Base-by-base conservation (phyloP, 2,329 filamentous ascomycete species). In the Cercospora sp. region DNA sequence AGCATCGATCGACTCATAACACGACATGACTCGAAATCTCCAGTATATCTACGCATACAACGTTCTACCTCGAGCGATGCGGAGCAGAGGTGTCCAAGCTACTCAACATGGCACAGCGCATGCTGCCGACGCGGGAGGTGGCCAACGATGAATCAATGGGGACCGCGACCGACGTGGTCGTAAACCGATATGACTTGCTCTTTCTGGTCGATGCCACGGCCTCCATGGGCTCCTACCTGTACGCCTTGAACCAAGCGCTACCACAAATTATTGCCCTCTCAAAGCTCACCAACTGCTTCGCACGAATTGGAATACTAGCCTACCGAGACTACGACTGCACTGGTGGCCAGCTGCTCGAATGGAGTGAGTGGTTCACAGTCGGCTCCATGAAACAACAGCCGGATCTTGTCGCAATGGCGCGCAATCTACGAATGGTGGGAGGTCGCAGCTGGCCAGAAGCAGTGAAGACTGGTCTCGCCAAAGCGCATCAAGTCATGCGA, bases 181-280 rank as follows among this genome's bases (percentile, higher is more conserved):
- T 9, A 1, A 5, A 63, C 32, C 49, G 51, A n/a, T 67, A 63
- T 32, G 69, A 70, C 40, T 66, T 68, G 21, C 69, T 70, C 21
- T 68, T 68, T 24, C 63, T 68, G n/a, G 69, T 68, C 24, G 69
- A 70, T 53, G 69, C 66, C 16, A 70, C 69, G 5, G 59, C 63
- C 24, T 70, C 69, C 16, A 70, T 70, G 69, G 45, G 51, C 2
- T 24, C 37, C 18, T 68, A 66, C 37, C 66, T 70, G 40, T 8
- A 18, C 32, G 55, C 63, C 3, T 40, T 70, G 21, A 68, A 66
- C 24, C 66, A 61, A 61, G 67, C 69, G 5, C 63, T 70, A 7
- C 69, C 69, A 16, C 63, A 70, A 26, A 65, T 70, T 26, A 70
- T 70, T 28, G 65, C 69, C 10, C 65, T 70, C 26, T 68, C 69